Conservation (phyloP, 2,329 filamentous ascomycete species). For the Talaromyces sp. region DNA sequence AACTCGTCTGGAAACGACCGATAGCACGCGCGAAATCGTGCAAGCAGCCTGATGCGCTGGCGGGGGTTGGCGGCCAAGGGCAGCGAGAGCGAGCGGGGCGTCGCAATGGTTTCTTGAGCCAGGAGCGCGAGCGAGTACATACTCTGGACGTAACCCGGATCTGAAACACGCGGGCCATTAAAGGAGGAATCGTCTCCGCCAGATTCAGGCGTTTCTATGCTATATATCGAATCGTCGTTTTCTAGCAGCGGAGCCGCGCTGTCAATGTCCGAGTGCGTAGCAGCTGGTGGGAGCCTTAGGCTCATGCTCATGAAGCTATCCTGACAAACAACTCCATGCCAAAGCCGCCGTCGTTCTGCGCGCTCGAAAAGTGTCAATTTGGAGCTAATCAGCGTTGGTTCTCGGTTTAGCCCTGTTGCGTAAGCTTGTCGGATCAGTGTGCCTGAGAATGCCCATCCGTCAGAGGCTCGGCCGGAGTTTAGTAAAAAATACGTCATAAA, state of each 20-base stretch:
- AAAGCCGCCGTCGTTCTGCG: slow-evolving; percentile 6
- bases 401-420: slow-evolving; percentile 9
- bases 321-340: slow-evolving; percentile 11
- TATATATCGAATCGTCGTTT: slow-evolving; percentile 9
- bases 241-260: slow-evolving; percentile 7
- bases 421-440: slow-evolving; percentile 10
- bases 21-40: slow-evolving; percentile 7
- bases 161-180: slow-evolving; percentile 4
- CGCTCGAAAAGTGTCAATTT: slow-evolving; percentile 7
- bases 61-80: slow-evolving; percentile 9
- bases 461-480: slow-evolving; percentile 10
- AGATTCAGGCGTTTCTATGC: neutral
- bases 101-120: slow-evolving; percentile 9
- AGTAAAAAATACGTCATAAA: slow-evolving; percentile 11
- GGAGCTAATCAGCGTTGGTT: slow-evolving; percentile 8
- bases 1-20: slow-evolving; percentile 10
- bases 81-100: slow-evolving; percentile 9
- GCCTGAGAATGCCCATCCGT: slow-evolving; percentile 12
- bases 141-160: slow-evolving; percentile 10
- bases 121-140: slow-evolving; percentile 11
- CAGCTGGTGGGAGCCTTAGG: slow-evolving; percentile 6
- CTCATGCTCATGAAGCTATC: slow-evolving; percentile 14
- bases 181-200: slow-evolving; percentile 1
- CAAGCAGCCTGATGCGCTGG: slow-evolving; percentile 5
- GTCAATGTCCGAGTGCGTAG: slow-evolving; percentile 9